These are phyloP conservation scores for Pseudogymnoascus sp. DNA, from an alignment of 2,329 filamentous ascomycete genomes.

Conservation along the genomic window DNA sequence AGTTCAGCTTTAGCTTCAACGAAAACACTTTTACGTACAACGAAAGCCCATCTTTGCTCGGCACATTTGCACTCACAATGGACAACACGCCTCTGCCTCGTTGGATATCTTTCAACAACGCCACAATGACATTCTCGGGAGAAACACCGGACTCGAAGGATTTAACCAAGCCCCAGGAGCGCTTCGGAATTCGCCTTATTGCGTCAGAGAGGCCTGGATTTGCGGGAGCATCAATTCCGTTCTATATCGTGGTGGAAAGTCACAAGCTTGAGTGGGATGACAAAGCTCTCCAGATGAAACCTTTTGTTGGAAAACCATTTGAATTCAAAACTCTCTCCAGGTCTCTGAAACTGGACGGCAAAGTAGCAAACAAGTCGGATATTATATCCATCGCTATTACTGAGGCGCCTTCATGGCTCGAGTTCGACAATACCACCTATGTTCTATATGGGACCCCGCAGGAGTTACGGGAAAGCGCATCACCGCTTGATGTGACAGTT, in stretches of 20 bases:
- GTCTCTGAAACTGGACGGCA: conserved; percentile 50
- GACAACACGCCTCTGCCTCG: conserved; percentile 78
- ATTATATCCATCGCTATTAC: conserved; percentile 43
- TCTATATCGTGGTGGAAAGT: conserved; percentile 63
- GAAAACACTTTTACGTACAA: conserved; percentile 54
- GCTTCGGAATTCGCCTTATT: conserved; percentile 62
- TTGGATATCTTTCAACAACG: conserved; percentile 69
- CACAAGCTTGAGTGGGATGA: conserved; percentile 60
- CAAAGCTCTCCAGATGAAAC: conserved; percentile 47
- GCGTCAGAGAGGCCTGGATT: conserved; percentile 77
- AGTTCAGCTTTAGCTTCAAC: conserved; percentile 46
- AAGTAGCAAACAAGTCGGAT: conserved; percentile 38
- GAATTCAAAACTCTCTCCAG: conserved; percentile 42
- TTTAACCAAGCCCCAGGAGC: conserved; percentile 58
- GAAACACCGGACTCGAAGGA: conserved; percentile 57
- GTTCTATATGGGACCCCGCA: conserved; percentile 57
- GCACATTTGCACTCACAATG: conserved; percentile 69
- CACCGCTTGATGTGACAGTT: conserved; percentile 54
- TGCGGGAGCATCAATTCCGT: conserved; percentile 53
- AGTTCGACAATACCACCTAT: conserved; percentile 53
- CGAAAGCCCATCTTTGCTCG: conserved; percentile 36
- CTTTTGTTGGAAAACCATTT: conserved; percentile 43
- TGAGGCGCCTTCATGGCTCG: conserved; percentile 59
- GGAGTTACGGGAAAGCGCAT: conserved; percentile 32
- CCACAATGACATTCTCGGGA: conserved; percentile 59